Percentiles rank a stretch among this genome's conserved stretches.
phyloP scores from a whole-genome alignment of 2,329 filamentous ascomycete genomes.

The Mariannaea elegans region DNA sequence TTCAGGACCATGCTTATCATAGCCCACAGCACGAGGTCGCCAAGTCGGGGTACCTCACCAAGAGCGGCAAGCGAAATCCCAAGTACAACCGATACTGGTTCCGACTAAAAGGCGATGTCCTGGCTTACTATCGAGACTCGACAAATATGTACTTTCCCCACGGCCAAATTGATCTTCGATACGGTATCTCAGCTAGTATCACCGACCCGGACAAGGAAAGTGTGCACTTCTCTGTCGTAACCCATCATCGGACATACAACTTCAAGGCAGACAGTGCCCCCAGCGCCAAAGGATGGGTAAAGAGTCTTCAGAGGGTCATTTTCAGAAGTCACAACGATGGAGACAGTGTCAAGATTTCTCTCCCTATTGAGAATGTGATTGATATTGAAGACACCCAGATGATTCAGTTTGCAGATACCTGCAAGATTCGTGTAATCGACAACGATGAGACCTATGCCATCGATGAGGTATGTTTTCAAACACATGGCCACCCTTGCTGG shows the following conservation, averaged over 20 bases:
- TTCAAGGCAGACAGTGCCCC: slow-evolving; percentile 88
- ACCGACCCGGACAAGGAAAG: slow-evolving; percentile 81
- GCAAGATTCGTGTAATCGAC: slow-evolving; percentile 92
- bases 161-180: slow-evolving; percentile 90
- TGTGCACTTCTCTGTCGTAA: slow-evolving; percentile 81
- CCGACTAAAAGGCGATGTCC: slow-evolving; percentile 86
- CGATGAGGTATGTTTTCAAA: slow-evolving; percentile 74
- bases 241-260: slow-evolving; percentile 82
- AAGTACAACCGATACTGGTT: slow-evolving; percentile 95
- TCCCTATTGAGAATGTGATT: slow-evolving; percentile 88
- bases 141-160: slow-evolving; percentile 90
- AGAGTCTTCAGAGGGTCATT: slow-evolving; percentile 90
- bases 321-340: slow-evolving; percentile 96
- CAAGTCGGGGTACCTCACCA: slow-evolving; percentile 89
- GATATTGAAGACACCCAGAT: slow-evolving; percentile 93
- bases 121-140: slow-evolving; percentile 87
- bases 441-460: slow-evolving; percentile 95
- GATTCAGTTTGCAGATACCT: slow-evolving; percentile 90
- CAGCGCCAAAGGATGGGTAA: slow-evolving; percentile 97
- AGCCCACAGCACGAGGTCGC: slow-evolving; percentile 69
- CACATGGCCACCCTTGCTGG: background rate
- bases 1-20: slow-evolving; percentile 23
- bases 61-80: slow-evolving; percentile 87
- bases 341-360: slow-evolving; percentile 93
- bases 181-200: slow-evolving; percentile 86